Base-by-base conservation (phyloP, 257 asterid genomes). In the Lycium barbarum region DNA sequence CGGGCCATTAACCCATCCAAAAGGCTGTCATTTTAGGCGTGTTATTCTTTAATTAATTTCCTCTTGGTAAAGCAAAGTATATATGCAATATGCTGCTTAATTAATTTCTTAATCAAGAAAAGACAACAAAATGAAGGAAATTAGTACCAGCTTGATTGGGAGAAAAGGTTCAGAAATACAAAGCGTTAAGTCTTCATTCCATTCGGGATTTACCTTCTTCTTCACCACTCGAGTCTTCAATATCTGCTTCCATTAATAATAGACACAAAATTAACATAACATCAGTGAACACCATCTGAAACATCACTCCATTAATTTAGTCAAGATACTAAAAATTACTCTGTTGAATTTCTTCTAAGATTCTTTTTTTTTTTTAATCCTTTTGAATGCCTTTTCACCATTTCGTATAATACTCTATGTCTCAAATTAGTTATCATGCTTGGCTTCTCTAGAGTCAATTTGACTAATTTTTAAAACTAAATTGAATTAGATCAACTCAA, bases 141-240 rank as follows among this genome's bases (percentile, higher is more conserved):
- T 61, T 90, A 94, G 61, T 90, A 94, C 98, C 88, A 94, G 59
- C 87, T 88, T 91, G 89, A 95, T 88, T 20, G 97, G 95, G 38
- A 87, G 86, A 71, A 78, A 88, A 35, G 97, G 90, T 84, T 95
- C 95, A 0, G 88, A 38, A n/a, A 95, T 59, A 58, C 93, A 88
- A 0, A 95, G 90, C 1, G 98, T 95, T 4, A 95, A 91, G 33
- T 93, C 94, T 26, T 94, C 97, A 79, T 94, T 92, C 97, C 97
- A 94, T 86, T 91, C 95, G 0, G 97, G 98, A 84, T 94, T 94
- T 26, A 92, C 36, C 82, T 92, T 91, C 90, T 89, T 93, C 83
- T 86, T 91, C 85, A 95, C 92, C 72, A 92, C 98, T 0, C 92
- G 91, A n/a, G 95, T 95, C 93, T 91, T 95, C 49, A 95, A 47